phyloP scores from a whole-genome alignment of 495 filamentous ascomycete genomes.

The Glonium stellatum region DNA sequence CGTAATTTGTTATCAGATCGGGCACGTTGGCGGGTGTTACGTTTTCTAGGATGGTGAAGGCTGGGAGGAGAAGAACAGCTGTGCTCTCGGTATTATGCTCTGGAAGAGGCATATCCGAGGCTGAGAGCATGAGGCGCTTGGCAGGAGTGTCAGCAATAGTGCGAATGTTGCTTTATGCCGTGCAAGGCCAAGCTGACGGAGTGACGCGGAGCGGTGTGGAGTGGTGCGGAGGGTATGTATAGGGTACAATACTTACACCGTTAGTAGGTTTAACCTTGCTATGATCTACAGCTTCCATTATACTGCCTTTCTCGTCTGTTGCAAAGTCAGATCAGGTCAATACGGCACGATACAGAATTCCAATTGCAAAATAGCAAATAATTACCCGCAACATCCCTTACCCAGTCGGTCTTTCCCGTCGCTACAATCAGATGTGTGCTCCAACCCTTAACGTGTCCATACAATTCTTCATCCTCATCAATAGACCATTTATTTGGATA shows the following conservation, averaged over 20 bases:
- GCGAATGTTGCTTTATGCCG: not conserved
- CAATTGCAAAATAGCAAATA: not conserved
- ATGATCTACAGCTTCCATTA: slow-evolving; percentile 85
- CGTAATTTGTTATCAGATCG: slow-evolving; percentile 60
- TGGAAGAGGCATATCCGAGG: slow-evolving; percentile 84
- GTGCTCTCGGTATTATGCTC: slow-evolving; percentile 57
- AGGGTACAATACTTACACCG: slow-evolving; percentile 37
- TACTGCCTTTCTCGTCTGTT: slow-evolving; percentile 75
- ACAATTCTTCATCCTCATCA: slow-evolving; percentile 71
- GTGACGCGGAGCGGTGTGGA: not conserved
- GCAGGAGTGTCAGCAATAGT: slow-evolving; percentile 10
- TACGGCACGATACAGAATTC: not conserved
- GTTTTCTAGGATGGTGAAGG: slow-evolving; percentile 79
- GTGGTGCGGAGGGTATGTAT: not conserved
- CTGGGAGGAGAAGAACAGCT: slow-evolving; percentile 76
- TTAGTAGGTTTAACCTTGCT: slow-evolving; percentile 57
- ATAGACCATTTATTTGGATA: slow-evolving; percentile 71
- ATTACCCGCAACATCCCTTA: slow-evolving; percentile 60
- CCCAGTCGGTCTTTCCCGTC: slow-evolving; percentile 93
- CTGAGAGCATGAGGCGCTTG: slow-evolving; percentile 82
- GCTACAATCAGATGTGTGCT: slow-evolving; percentile 84
- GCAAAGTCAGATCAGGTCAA: not conserved
- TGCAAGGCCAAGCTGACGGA: too few species aligned
- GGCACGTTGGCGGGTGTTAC: slow-evolving; percentile 71
- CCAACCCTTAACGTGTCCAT: slow-evolving; percentile 84